Percentiles rank a stretch among this genome's conserved stretches.
Evolutionary conservation across 2,329 filamentous ascomycete species (phyloP).

Genomic region (Fusarium musae): DNA sequence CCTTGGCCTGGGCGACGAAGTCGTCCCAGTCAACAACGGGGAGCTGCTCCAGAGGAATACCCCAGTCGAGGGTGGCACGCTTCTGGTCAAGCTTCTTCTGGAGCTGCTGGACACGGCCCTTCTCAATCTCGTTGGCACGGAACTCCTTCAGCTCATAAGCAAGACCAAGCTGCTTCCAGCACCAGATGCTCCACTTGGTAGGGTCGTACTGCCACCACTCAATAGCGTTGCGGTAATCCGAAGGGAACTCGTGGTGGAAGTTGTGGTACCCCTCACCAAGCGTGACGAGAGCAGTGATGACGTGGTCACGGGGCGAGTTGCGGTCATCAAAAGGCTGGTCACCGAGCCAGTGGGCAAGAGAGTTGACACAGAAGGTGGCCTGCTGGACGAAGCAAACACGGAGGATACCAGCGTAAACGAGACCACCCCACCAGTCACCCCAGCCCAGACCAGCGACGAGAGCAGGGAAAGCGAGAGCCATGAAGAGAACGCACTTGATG

Average conservation of each 20-base stretch:
- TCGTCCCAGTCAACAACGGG: slow-evolving; percentile 90
- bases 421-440: slow-evolving; percentile 84
- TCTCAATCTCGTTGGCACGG: slow-evolving; percentile 91
- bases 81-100: slow-evolving; percentile 95
- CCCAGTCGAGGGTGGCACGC: slow-evolving; percentile 85
- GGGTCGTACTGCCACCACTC: slow-evolving; percentile 93
- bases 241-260: slow-evolving; percentile 95
- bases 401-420: slow-evolving; percentile 86
- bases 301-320: slow-evolving; percentile 89
- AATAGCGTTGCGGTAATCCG: slow-evolving; percentile 91
- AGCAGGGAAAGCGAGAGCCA: slow-evolving; percentile 81
- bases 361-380: slow-evolving; percentile 94
- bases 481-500: slow-evolving; percentile 80
- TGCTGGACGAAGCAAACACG: slow-evolving; percentile 92
- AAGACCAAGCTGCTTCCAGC: slow-evolving; percentile 84
- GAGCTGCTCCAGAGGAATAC: slow-evolving; percentile 83
- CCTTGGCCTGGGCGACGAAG: slow-evolving; percentile 81
- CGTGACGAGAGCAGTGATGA: slow-evolving; percentile 85
- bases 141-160: slow-evolving; percentile 92
- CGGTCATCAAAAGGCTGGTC: slow-evolving; percentile 94
- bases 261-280: slow-evolving; percentile 94
- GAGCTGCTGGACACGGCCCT: slow-evolving; percentile 86
- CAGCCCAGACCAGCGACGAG: slow-evolving; percentile 81
- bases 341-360: slow-evolving; percentile 88
- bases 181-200: slow-evolving; percentile 89